Conservation (phyloP, 495 filamentous ascomycete species). For the Pseudotulostoma volvatum region DNA sequence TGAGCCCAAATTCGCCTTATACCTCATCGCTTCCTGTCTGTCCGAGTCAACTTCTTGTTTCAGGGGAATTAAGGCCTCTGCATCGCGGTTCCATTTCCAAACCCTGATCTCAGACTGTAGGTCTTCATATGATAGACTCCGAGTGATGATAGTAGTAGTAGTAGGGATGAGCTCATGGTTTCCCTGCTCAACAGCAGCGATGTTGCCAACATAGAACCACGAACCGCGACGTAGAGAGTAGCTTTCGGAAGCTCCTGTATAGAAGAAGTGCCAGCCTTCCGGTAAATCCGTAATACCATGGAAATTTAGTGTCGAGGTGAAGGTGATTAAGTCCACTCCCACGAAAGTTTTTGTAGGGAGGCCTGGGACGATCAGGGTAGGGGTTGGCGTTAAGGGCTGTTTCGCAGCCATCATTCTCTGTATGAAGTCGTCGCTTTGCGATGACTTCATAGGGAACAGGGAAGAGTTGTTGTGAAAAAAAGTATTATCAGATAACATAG, state of each 20-base stretch:
- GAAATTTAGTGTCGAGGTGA: slow-evolving; percentile 38
- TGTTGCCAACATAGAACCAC: slow-evolving; percentile 40
- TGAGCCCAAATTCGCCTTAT: slow-evolving; percentile 23
- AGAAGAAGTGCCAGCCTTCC: slow-evolving; percentile 44
- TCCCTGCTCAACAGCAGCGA: background rate
- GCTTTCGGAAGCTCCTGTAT: slow-evolving; percentile 37
- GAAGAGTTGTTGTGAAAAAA: too few species aligned
- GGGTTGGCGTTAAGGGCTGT: slow-evolving; percentile 16
- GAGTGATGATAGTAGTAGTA: slow-evolving; percentile 5
- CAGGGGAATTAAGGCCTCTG: slow-evolving; percentile 18
- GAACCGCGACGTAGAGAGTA: slow-evolving; percentile 42
- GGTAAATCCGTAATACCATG: slow-evolving; percentile 43
- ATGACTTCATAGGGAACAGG: too few species aligned
- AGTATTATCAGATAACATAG: too few species aligned
- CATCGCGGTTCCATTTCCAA: slow-evolving; percentile 29
- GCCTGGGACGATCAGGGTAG: slow-evolving; percentile 30
- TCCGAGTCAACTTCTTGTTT: slow-evolving; percentile 11
- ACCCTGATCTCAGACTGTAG: slow-evolving; percentile 19
- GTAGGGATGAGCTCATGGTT: slow-evolving; percentile 4
- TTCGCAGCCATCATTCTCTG: background rate
- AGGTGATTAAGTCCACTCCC: slow-evolving; percentile 37
- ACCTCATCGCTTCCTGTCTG: slow-evolving; percentile 21
- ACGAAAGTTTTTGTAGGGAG: slow-evolving; percentile 34
- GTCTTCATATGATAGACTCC: background rate
- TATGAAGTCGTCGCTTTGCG: too few species aligned